A percentile compares a stretch with the other conserved stretches of the same genome.
Conservation (phyloP, 306 rosid genomes). For the Glycine latifolia region DNA sequence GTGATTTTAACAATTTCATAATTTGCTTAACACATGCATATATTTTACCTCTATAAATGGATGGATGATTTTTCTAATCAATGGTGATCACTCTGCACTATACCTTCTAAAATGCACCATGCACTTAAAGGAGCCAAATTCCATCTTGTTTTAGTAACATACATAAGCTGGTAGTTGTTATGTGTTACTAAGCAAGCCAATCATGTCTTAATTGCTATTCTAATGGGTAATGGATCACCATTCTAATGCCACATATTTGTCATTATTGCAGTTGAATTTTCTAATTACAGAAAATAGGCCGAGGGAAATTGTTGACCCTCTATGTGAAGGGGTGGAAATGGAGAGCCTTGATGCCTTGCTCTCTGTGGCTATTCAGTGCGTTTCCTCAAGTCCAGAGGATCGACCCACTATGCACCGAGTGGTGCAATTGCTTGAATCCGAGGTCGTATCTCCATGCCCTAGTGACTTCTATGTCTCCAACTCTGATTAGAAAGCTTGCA, state of each 20-base stretch:
- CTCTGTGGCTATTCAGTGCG: conserved; percentile 82
- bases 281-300: conserved; percentile 81
- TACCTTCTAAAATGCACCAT: neutral
- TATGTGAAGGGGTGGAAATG: conserved; percentile 83
- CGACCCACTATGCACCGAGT: conserved; percentile 98
- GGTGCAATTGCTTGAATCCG: conserved; percentile 92
- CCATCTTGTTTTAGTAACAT: conserved; percentile 37
- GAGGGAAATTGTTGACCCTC: conserved; percentile 81
- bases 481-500: conserved; percentile 64
- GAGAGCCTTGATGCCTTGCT: conserved; percentile 95
- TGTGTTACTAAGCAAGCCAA: conserved; percentile 12
- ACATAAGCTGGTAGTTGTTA: conserved; percentile 16
- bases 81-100: neutral
- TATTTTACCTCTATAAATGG: neutral
- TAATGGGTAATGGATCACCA: conserved; percentile 30
- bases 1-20: neutral
- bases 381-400: conserved; percentile 90
- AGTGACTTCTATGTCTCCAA: conserved; percentile 91
- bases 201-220: conserved; percentile 41
- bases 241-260: conserved; percentile 45
- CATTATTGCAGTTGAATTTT: conserved; percentile 78
- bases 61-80: neutral
- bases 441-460: conserved; percentile 97
- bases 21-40: neutral
- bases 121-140: conserved; percentile 6